Conservation (phyloP, 805 yeast genomes). For the Candida namnaoensis region DNA sequence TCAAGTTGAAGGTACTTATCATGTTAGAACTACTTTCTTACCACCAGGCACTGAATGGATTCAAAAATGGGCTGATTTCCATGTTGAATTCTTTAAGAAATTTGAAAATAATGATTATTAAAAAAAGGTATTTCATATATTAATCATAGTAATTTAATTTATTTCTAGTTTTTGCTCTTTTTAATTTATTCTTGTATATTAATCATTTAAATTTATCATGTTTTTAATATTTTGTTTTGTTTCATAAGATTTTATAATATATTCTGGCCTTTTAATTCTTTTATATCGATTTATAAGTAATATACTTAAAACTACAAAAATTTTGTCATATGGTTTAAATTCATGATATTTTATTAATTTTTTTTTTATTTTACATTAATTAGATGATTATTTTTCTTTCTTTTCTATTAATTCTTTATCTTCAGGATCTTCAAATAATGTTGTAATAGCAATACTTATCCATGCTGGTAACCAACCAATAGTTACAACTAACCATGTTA, state of each 20-base stretch:
- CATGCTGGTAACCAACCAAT: conserved; percentile 83
- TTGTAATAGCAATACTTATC: conserved; percentile 34
- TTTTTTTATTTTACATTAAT: neutral
- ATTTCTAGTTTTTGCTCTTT: too few species aligned
- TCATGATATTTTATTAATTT: too few species aligned
- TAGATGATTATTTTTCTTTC: neutral
- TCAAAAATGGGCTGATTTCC: conserved; percentile 70
- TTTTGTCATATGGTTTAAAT: too few species aligned
- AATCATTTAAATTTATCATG: too few species aligned
- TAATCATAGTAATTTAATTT: too few species aligned
- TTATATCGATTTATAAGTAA: too few species aligned
- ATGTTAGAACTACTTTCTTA: conserved; percentile 91
- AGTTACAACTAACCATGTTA: conserved; percentile 77
- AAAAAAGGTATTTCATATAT: neutral
- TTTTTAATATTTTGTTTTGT: too few species aligned
- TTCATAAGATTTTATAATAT: too few species aligned
- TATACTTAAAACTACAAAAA: too few species aligned
- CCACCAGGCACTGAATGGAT: conserved; percentile 95
- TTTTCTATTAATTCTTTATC: neutral
- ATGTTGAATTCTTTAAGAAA: conserved; percentile 54
- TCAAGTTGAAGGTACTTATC: conserved; percentile 82
- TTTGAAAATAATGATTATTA: conserved; percentile 26
- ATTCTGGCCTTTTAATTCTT: too few species aligned
- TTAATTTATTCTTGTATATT: too few species aligned
- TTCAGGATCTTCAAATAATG: neutral